Conservation (phyloP, 495 filamentous ascomycete genomes). For the Aspergillus avenaceus region DNA sequence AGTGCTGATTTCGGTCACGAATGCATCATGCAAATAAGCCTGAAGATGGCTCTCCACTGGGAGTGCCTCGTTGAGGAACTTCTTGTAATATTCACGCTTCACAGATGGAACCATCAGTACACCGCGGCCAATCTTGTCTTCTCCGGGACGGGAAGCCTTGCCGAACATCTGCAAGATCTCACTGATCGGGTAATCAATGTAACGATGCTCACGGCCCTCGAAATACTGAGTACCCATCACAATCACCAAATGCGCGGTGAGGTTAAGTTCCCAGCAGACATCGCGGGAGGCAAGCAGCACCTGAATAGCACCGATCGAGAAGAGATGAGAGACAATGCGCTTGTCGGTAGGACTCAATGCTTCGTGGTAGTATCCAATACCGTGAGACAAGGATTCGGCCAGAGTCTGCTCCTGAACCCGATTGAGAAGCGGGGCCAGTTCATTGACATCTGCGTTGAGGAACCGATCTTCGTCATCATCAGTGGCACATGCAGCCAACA, state of each 20-base stretch:
- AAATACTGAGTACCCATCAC: slow-evolving; percentile 99
- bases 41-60: slow-evolving; percentile 95
- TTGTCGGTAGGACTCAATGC: slow-evolving; percentile 85
- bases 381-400: slow-evolving; percentile 87
- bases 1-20: slow-evolving; percentile 94
- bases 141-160: slow-evolving; percentile 73
- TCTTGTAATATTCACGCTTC: slow-evolving; percentile 96
- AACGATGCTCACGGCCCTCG: slow-evolving; percentile 93
- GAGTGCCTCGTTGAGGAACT: slow-evolving; percentile 94
- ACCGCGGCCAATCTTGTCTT: slow-evolving; percentile 79
- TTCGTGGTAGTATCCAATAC: slow-evolving; percentile 97
- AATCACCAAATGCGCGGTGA: slow-evolving; percentile 82
- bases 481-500: slow-evolving; percentile 76
- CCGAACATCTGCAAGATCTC: slow-evolving; percentile 99
- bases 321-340: slow-evolving; percentile 87
- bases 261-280: slow-evolving; percentile 93
- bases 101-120: slow-evolving; percentile 92
- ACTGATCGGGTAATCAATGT: slow-evolving; percentile 92
- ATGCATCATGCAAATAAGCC: slow-evolving; percentile 87
- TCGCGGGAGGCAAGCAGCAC: slow-evolving; percentile 90
- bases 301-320: slow-evolving; percentile 87
- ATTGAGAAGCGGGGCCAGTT: slow-evolving; percentile 76
- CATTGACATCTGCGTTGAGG: slow-evolving; percentile 71
- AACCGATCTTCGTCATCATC: slow-evolving; percentile 95
- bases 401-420: slow-evolving; percentile 81